Percentiles rank a stretch among this genome's conserved stretches.
Conservation (phyloP, 163 green algal genomes). For the Coccomyxa subellipsoidea region DNA sequence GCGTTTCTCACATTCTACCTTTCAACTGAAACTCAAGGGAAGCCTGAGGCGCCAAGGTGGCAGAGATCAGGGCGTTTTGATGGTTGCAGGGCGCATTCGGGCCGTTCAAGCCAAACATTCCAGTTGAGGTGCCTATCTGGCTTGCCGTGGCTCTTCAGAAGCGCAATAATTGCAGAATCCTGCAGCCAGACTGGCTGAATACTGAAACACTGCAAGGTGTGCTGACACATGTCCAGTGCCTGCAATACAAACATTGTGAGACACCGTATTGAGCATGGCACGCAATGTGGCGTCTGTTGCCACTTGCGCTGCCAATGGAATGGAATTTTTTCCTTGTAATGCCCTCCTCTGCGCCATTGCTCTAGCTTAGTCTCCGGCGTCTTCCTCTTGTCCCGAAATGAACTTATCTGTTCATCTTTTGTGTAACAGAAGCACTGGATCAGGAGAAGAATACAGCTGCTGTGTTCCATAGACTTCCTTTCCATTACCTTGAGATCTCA, state of each 20-base stretch:
- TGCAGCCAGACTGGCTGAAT: constrained; percentile 74
- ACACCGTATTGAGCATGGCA: no score
- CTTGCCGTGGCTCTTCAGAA: constrained; percentile 77
- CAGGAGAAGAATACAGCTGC: constrained; percentile 56
- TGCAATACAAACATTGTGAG: neutral
- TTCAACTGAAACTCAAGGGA: no score
- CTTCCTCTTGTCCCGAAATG: neutral
- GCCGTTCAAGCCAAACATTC: constrained; percentile 76
- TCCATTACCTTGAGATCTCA: constrained; percentile 85
- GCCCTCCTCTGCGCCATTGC: no score
- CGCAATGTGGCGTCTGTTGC: no score
- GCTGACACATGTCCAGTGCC: neutral
- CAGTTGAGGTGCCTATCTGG: constrained; percentile 78
- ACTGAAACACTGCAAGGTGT: constrained; percentile 56
- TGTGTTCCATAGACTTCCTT: constrained; percentile 81
- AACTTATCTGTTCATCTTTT: neutral
- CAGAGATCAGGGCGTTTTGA: neutral
- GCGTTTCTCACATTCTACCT: no score
- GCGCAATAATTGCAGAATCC: constrained; percentile 74
- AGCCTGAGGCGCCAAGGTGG: no score
- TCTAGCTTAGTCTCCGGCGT: no score
- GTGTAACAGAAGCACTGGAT: constrained; percentile 30
- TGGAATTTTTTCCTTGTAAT: no score
- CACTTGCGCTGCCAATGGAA: no score
- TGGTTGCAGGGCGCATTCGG: constrained; percentile 70